These are phyloP conservation scores for Trichoderma afroharzianum DNA, from an alignment of 2,329 filamentous ascomycete species.

Conservation along the genomic window DNA sequence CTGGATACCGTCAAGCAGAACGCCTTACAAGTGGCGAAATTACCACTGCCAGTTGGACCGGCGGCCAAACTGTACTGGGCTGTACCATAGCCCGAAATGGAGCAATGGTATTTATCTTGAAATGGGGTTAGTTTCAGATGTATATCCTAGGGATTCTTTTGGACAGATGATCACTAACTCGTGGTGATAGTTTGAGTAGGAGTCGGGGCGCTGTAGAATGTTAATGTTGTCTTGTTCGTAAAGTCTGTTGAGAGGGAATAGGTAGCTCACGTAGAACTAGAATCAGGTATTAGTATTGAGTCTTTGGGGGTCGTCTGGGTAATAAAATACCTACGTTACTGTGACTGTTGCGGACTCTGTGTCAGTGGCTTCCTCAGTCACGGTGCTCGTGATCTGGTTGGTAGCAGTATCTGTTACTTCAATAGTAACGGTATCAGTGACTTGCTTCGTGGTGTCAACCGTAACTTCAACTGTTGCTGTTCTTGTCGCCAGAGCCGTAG, in stretches of 20 bases:
- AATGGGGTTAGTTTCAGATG: background rate
- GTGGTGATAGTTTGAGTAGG: background rate
- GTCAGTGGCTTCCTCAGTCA: background rate
- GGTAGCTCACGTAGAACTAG: background rate
- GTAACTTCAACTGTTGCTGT: background rate
- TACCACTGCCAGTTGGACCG: background rate
- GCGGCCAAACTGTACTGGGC: background rate
- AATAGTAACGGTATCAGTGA: background rate
- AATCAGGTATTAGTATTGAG: background rate
- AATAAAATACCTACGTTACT: background rate
- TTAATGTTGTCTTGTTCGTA: background rate
- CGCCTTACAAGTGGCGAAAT: background rate
- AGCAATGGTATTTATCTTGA: background rate
- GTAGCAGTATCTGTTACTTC: background rate
- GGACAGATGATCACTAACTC: background rate
- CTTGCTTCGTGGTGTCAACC: background rate
- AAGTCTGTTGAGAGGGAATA: background rate
- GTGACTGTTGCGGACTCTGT: background rate
- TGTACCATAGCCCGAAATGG: background rate
- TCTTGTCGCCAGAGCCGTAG: background rate
- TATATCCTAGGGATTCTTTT: background rate
- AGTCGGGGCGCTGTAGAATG: background rate
- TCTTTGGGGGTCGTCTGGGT: background rate
- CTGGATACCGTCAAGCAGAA: background rate
- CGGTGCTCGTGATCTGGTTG: background rate